Base-by-base conservation (phyloP, 1,284 basidiomycete genomes). In the Trichosporon faecale region DNA sequence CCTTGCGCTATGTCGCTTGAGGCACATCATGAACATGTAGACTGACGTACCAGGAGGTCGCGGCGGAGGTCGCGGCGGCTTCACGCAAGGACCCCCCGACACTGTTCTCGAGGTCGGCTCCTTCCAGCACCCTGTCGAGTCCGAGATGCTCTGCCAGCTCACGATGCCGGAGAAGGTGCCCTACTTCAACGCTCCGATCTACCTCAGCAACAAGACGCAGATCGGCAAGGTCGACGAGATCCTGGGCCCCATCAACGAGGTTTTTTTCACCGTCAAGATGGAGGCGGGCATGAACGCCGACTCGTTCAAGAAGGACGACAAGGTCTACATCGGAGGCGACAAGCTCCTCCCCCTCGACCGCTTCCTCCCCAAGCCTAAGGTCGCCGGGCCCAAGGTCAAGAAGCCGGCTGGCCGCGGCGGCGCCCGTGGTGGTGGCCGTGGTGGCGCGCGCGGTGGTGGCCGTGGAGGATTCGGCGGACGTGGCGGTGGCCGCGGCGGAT, bases 181-280 rank as follows among this genome's bases (percentile, higher is more conserved):
- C 0, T 97, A 97, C 85, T 99, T 99, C 87, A 99, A 99, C 84
- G 96, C 97, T 0, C 96, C 97, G 67, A 97, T 99, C 82, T 99
- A 98, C 84, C 89, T 99, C 66, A 91, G 94, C 86, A 99, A 99
- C 86, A 99, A 98, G 86, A 94, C 95, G 9, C 89, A 92, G 64
- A 89, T 98, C 35, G 86, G 92, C 77, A 98, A 95, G 0, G 95
- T 99, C 21, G 95, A 98, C 78, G 93, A 99, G 82, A 94, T 98
- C 72, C 70, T 82, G 37, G 76, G 73, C 40, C 97, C 97, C 11
- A 96, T 99, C 84, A 99, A 99, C 84, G 94, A 99, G 83, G 95
- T 99, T 70, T 98, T 90, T 85, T 99, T 99, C 80, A 98, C 95
- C 4, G 88, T 99, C 76, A 99, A 99, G 86, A 98, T 98, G 92